Base-by-base conservation (phyloP, 257 asterid species). In the Solanum sparsipilum region DNA sequence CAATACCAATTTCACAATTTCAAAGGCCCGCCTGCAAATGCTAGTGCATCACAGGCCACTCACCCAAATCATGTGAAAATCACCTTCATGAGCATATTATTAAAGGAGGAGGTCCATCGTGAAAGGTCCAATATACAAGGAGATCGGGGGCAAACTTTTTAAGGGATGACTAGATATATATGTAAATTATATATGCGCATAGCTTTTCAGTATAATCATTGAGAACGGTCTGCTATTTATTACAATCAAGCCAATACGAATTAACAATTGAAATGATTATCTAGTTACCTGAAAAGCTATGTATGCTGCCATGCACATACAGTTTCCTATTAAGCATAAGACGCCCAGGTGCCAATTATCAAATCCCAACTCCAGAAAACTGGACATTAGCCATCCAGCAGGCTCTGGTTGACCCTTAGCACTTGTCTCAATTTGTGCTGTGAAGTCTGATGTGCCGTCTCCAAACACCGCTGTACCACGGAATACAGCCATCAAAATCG, bases 291-390 rank as follows among this genome's bases (percentile, higher is more conserved):
- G 99, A 93, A 96, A 88, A 84, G 99, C 94, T 68, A 97, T 90
- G 91, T 93, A 97, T 71, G 96, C 90, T 36, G 98, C 98, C 99
- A 96, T 92, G 90, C 98, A 94, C 94, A 96, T 92, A 91, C 99
- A 97, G 92, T 97, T 96, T 88, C 99, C 99, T 74, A 96, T 92
- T 70, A 97, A 92, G 91, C 99, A 97, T 88, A 97, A 85, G 84
- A 95, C 98, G 32, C 99, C 99, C 9, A 97, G 89, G 91, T 95
- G 96, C 99, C 99, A 97, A 88, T 88, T 89, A 90, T 95, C 98
- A 31, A 97, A 87, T 65, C 98, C 98, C 35, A 91, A 82, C 56
- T 93, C 96, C 89, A 94, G 86, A 75, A 93, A 90, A 88, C 91
- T 91, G 86, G 97, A 92, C 89, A 94, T 34, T 83, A 95, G 90